Percentiles rank a stretch among this genome's conserved stretches.
Evolutionary conservation across 2,329 filamentous ascomycete genomes (phyloP).

Genomic region (Neospermospora avenae): DNA sequence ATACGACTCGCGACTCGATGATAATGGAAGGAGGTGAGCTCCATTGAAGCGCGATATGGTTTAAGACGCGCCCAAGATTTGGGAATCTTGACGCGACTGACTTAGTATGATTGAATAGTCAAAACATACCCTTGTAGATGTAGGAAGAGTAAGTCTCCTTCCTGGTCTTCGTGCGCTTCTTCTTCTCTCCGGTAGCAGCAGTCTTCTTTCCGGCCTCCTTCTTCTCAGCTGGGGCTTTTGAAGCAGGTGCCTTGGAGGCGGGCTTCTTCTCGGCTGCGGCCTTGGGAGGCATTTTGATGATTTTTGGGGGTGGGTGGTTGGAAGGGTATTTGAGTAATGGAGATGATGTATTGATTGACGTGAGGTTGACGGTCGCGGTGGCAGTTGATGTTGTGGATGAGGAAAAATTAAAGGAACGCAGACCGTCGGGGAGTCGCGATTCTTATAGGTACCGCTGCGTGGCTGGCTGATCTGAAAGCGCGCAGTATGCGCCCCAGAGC

Average conservation of each 20-base stretch:
- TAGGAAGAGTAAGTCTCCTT: conserved; percentile 99
- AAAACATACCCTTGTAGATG: conserved; percentile 94
- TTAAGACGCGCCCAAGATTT: conserved; percentile 20
- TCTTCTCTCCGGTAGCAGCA: conserved; percentile 93
- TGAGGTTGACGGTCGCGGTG: background rate
- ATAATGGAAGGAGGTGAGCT: background rate
- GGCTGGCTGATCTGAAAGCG: too few relatives aligned
- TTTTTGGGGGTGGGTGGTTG: conserved; percentile 11
- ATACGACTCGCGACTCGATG: conserved; percentile 28
- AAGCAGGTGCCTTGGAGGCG: conserved; percentile 87
- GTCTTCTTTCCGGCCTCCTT: conserved; percentile 99
- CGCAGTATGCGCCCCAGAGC: too few relatives aligned
- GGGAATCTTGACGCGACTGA: conserved; percentile 27
- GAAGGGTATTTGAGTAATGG: conserved; percentile 34
- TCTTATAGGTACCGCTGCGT: too few relatives aligned
- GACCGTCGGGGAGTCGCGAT: too few relatives aligned
- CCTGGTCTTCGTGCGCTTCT: conserved; percentile 99
- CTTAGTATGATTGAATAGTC: conserved; percentile 4
- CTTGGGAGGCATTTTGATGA: conserved; percentile 88
- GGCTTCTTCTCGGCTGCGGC: conserved; percentile 93
- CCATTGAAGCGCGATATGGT: conserved; percentile 9
- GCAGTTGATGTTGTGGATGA: conserved; percentile 5
- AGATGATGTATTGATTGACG: conserved; percentile 16
- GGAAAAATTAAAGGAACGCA: too few relatives aligned
- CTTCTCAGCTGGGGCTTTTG: conserved; percentile 90